Conservation (phyloP, 768 basidiomycete species). For the Lyophyllum decastes region DNA sequence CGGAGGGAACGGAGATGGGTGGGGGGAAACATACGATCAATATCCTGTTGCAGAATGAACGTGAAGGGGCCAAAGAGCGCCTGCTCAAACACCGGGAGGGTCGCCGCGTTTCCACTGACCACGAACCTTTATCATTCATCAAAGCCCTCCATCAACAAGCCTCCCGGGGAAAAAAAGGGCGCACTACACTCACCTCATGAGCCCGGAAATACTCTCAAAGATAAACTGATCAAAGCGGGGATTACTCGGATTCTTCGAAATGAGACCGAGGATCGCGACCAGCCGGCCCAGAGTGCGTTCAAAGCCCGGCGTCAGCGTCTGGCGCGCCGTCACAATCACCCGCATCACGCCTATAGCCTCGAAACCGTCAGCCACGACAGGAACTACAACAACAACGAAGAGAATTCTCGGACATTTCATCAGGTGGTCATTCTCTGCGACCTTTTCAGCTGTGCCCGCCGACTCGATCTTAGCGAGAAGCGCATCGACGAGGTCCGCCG, state of each 20-base stretch:
- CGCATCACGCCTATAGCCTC: slow-evolving; percentile 77
- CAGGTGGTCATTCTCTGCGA: slow-evolving; percentile 95
- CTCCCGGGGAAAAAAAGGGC: not conserved
- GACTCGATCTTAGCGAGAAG: slow-evolving; percentile 80
- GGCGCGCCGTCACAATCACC: slow-evolving; percentile 86
- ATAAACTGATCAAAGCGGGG: slow-evolving; percentile 97
- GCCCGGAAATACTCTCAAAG: slow-evolving; percentile 93
- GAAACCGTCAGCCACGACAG: slow-evolving; percentile 1
- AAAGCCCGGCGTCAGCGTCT: slow-evolving; percentile 70
- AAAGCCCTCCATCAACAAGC: not conserved
- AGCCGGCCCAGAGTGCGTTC: slow-evolving; percentile 69
- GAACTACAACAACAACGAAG: not conserved
- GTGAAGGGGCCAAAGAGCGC: slow-evolving; percentile 87
- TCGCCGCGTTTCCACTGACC: slow-evolving; percentile 65
- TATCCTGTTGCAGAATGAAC: slow-evolving; percentile 86
- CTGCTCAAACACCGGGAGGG: slow-evolving; percentile 75
- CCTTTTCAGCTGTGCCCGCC: slow-evolving; percentile 82
- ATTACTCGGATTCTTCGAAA: slow-evolving; percentile 96
- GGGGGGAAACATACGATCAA: slow-evolving; percentile 72
- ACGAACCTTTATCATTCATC: slow-evolving; percentile 59
- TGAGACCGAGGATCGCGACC: slow-evolving; percentile 80
- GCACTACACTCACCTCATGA: slow-evolving; percentile 67
- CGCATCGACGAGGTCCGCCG: slow-evolving; percentile 68
- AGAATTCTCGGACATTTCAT: slow-evolving; percentile 82
- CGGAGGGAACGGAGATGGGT: not conserved